Percentiles rank a stretch among this genome's conserved stretches.
Conservation (phyloP, 139 green algal genomes). For the Haematococcus lacustris region DNA sequence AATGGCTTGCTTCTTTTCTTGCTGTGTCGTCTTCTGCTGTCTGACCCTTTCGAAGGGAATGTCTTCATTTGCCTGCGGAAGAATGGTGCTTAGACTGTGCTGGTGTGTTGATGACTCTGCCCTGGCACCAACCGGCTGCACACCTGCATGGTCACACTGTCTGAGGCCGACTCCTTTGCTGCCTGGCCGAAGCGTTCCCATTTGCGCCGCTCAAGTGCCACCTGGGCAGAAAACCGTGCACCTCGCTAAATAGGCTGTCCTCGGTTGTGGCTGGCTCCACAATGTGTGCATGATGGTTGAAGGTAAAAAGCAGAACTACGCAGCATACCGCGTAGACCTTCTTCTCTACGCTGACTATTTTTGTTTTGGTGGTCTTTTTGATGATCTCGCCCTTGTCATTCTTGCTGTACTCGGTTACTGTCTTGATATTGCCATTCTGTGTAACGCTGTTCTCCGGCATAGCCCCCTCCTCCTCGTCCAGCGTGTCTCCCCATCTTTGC, state of each 20-base stretch:
- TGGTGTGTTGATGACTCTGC: neutral
- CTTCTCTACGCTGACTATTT: constrained; percentile 83
- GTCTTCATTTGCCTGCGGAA: constrained; percentile 35
- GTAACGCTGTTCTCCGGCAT: constrained; percentile 58
- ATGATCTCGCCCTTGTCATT: constrained; percentile 90
- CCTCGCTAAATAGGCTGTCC: too few species aligned
- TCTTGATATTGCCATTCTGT: constrained; percentile 89
- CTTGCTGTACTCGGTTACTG: constrained; percentile 77
- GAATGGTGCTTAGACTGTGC: neutral
- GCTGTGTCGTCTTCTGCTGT: constrained; percentile 66
- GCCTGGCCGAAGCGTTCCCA: constrained; percentile 86
- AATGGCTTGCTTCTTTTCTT: constrained; percentile 76
- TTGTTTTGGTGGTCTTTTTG: constrained; percentile 85
- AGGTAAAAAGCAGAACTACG: too few species aligned
- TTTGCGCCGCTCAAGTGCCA: constrained; percentile 56
- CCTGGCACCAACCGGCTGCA: neutral
- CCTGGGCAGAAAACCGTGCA: constrained; percentile 32
- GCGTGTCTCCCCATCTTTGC: constrained; percentile 80
- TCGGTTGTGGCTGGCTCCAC: too few species aligned
- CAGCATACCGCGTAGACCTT: constrained; percentile 77
- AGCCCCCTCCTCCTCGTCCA: constrained; percentile 55
- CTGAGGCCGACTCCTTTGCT: constrained; percentile 79
- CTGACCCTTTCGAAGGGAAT: constrained; percentile 86
- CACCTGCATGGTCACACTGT: constrained; percentile 61
- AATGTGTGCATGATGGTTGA: too few species aligned